phyloP scores from a whole-genome alignment of 257 asterid species.

The Penstemon newberryi region DNA sequence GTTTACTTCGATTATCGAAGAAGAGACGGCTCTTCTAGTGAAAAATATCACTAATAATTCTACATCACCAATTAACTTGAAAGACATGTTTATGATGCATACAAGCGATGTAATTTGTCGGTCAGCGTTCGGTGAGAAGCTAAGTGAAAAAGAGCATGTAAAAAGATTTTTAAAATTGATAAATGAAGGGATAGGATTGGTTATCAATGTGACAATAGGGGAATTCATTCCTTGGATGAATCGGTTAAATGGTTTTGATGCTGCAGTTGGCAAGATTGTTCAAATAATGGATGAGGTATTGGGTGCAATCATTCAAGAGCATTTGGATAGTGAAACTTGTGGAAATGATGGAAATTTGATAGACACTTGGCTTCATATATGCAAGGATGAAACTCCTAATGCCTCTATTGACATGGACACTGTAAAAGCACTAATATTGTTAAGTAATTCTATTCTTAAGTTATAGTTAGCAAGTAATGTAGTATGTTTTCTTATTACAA shows the following conservation, averaged over 20 bases:
- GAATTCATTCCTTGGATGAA: conserved; percentile 37
- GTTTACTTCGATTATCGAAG: conserved; percentile 16
- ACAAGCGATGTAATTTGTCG: conserved; percentile 23
- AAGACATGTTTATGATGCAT: conserved; percentile 4
- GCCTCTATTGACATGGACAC: too few species aligned
- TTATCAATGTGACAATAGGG: conserved; percentile 15
- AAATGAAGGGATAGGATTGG: neutral
- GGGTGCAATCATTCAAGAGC: conserved; percentile 23
- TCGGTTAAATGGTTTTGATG: conserved; percentile 19
- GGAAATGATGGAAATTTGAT: neutral
- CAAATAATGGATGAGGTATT: conserved; percentile 17
- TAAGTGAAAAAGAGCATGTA: neutral
- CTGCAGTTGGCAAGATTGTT: neutral
- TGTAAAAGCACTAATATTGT: too few species aligned
- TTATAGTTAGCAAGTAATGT: too few species aligned
- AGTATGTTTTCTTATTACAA: too few species aligned
- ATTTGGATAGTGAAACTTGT: neutral
- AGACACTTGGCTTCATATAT: neutral
- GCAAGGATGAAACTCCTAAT: too few species aligned
- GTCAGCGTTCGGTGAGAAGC: conserved; percentile 31
- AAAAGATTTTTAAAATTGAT: neutral
- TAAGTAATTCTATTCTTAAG: too few species aligned
- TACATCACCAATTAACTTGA: conserved; percentile 19
- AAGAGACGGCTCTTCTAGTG: conserved; percentile 23
- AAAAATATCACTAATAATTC: neutral